A percentile compares a stretch with the other conserved stretches of the same genome.
Conservation (phyloP, 257 asterid genomes). For the Cruciata laevipes region DNA sequence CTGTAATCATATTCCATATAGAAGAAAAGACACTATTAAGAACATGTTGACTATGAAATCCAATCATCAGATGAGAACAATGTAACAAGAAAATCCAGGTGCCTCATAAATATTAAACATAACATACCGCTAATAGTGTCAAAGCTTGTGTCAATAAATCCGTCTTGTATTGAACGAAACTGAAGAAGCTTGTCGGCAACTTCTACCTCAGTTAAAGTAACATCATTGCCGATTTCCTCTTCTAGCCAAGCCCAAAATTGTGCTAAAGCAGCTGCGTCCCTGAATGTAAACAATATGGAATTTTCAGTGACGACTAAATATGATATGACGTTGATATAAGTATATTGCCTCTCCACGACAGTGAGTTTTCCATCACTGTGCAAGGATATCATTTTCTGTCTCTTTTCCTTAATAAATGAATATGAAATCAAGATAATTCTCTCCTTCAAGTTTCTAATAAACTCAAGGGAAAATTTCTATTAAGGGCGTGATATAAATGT, state of each 20-base stretch:
- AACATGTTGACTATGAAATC: neutral
- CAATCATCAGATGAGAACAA: neutral
- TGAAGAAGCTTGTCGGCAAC: slow-evolving; percentile 79
- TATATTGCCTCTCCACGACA: too few species aligned
- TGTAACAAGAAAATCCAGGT: slow-evolving; percentile 8
- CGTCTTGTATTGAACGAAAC: slow-evolving; percentile 80
- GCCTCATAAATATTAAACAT: slow-evolving; percentile 15
- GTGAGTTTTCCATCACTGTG: neutral
- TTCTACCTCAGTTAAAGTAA: slow-evolving; percentile 67
- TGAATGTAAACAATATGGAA: slow-evolving; percentile 19
- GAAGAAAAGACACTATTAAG: neutral
- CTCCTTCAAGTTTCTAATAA: neutral
- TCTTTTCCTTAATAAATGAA: neutral
- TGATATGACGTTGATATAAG: too few species aligned
- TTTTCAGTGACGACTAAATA: neutral
- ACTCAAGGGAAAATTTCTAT: too few species aligned
- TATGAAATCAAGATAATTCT: neutral
- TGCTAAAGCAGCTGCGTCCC: slow-evolving; percentile 96
- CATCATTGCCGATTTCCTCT: slow-evolving; percentile 54
- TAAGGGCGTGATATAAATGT: too few species aligned
- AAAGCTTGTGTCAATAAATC: slow-evolving; percentile 85
- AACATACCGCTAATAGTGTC: slow-evolving; percentile 93
- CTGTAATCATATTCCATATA: neutral
- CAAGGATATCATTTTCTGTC: neutral
- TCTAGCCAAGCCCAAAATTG: slow-evolving; percentile 97